Conservation (phyloP, 2,329 filamentous ascomycete genomes). For the Calonectria multiphialidica region DNA sequence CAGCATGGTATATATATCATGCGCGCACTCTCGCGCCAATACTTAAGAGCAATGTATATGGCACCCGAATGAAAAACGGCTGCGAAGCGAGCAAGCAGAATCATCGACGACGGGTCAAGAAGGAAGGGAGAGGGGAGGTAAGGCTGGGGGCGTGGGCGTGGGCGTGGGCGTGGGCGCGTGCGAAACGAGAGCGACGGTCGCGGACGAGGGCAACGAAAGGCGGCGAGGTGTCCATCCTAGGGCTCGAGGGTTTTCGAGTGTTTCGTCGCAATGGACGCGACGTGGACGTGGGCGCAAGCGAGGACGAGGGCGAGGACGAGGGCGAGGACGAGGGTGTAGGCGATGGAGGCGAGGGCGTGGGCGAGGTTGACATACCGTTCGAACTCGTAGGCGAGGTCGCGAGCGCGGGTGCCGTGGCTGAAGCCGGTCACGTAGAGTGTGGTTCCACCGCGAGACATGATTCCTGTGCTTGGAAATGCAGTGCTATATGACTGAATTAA, state of each 20-base stretch:
- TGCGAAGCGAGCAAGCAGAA: slow-evolving; percentile 44
- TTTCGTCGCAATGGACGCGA: slow-evolving; percentile 37
- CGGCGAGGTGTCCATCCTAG: slow-evolving; percentile 42
- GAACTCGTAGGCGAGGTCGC: slow-evolving; percentile 99
- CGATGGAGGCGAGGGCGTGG: slow-evolving; percentile 52
- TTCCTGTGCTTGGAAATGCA: slow-evolving; percentile 37
- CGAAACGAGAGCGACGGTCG: slow-evolving; percentile 43
- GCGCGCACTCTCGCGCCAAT: slow-evolving; percentile 40
- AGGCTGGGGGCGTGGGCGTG: slow-evolving; percentile 42
- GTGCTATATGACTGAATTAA: slow-evolving; percentile 19
- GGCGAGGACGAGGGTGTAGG: slow-evolving; percentile 55
- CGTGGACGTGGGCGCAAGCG: slow-evolving; percentile 48
- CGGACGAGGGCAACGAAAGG: slow-evolving; percentile 42
- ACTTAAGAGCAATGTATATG: slow-evolving; percentile 36
- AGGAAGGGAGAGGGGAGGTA: slow-evolving; percentile 31
- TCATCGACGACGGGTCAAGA: slow-evolving; percentile 42
- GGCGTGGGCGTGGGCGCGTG: slow-evolving; percentile 43
- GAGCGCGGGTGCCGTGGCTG: slow-evolving; percentile 97
- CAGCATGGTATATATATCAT: slow-evolving; percentile 37
- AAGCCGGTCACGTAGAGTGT: slow-evolving; percentile 99
- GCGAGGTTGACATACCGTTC: slow-evolving; percentile 92
- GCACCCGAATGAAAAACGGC: slow-evolving; percentile 42
- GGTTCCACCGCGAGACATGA: slow-evolving; percentile 92
- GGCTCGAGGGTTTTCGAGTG: slow-evolving; percentile 40
- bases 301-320: slow-evolving; percentile 48